Percentiles rank a stretch among this genome's conserved stretches.
Evolutionary conservation across 371 early-diverging fungal genomes (phyloP).

Genomic region (Haplosporangium sp.): DNA sequence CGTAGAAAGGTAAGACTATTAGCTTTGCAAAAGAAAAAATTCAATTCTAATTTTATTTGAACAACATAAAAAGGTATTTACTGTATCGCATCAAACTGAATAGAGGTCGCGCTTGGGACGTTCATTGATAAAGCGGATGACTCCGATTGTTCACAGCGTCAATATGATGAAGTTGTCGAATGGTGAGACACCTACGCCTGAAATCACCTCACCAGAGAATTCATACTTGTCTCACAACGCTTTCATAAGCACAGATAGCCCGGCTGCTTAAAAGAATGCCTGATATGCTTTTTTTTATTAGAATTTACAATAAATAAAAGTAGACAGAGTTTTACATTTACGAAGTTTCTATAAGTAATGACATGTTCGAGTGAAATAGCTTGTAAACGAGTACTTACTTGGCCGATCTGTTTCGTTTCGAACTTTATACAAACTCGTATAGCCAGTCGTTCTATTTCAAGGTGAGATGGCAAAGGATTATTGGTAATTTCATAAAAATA

Average conservation of each 20-base stretch:
- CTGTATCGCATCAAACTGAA: not conserved
- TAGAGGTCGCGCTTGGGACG: conserved; percentile 16
- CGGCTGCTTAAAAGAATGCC: not conserved
- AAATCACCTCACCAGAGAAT: conserved; percentile 39
- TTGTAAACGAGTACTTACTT: no score
- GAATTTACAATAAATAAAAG: no score
- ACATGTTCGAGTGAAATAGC: no score
- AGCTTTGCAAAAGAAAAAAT: not conserved
- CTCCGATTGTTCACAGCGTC: conserved; percentile 12
- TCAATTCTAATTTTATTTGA: not conserved
- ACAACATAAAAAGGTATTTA: not conserved
- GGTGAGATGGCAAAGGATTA: no score
- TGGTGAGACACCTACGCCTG: conserved; percentile 19
- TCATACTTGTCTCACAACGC: conserved; percentile 8
- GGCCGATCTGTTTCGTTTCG: no score
- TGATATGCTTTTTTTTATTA: not conserved
- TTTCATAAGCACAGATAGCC: not conserved
- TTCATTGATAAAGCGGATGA: not conserved
- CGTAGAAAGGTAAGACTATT: conserved; percentile 21
- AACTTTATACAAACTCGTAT: no score
- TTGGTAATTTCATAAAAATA: no score
- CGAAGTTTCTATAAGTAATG: no score
- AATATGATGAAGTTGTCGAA: not conserved
- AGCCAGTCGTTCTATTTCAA: no score
- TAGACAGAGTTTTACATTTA: no score